Evolutionary conservation across 2,329 filamentous ascomycete genomes (phyloP).

Genomic region (Myriosclerotinia duriaeana): DNA sequence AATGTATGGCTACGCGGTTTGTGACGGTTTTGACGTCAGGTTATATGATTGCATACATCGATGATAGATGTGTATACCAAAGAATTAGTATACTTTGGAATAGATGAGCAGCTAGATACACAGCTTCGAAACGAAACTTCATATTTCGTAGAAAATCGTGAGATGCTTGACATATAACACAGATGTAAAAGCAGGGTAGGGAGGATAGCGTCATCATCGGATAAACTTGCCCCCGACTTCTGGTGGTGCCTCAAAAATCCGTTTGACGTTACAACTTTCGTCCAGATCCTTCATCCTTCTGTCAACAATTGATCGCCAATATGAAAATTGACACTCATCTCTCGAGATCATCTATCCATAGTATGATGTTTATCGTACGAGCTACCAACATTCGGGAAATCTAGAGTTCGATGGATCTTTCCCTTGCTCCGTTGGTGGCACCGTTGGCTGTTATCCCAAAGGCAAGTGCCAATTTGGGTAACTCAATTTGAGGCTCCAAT

Average conservation of each 20-base stretch:
- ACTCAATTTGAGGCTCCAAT: not conserved
- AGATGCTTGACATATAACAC: no score
- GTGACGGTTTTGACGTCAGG: no score
- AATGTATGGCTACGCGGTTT: no score
- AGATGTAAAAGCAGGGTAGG: no score
- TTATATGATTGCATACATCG: no score
- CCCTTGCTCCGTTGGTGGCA: conserved; percentile 11
- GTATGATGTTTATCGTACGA: no score
- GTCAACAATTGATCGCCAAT: not conserved
- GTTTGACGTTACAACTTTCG: not conserved
- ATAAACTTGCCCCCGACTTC: not conserved
- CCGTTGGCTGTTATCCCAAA: not conserved
- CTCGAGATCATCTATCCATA: not conserved
- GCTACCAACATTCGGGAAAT: not conserved
- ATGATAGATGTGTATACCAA: no score
- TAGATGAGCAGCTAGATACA: no score
- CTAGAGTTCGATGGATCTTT: not conserved
- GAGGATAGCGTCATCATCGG: not conserved
- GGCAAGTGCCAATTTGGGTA: conserved; percentile 9
- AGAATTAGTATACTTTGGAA: no score
- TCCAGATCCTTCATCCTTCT: conserved; percentile 7
- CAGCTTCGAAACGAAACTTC: no score
- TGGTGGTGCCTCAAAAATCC: no score
- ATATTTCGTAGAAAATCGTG: no score
- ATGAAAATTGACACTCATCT: not conserved